Percentiles rank a stretch among this genome's conserved stretches.
These are phyloP conservation scores for Nadsonia commutata DNA, from an alignment of 1,139 yeast species.

Conservation along the genomic window DNA sequence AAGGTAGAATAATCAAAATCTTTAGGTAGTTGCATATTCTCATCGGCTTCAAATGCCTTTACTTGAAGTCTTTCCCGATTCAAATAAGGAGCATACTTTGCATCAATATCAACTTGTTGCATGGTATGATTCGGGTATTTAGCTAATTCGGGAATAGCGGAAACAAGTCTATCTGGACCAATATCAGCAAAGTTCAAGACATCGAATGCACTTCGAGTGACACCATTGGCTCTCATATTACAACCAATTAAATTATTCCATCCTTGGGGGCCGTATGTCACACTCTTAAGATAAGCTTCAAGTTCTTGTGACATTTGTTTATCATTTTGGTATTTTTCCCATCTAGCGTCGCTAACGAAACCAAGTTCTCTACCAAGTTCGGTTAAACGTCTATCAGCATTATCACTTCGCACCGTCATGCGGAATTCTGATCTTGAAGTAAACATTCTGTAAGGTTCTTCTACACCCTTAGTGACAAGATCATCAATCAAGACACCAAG, in stretches of 20 bases:
- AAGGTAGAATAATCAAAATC: conserved; percentile 45
- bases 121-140: conserved; percentile 38
- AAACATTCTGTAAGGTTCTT: conserved; percentile 96
- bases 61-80: conserved; percentile 57
- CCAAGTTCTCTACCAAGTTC: conserved; percentile 53
- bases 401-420: conserved; percentile 78
- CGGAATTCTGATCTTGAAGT: conserved; percentile 92
- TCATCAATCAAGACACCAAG: conserved; percentile 91
- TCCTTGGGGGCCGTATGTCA: conserved; percentile 37
- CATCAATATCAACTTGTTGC: conserved; percentile 59
- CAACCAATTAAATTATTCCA: conserved; percentile 39
- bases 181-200: conserved; percentile 34
- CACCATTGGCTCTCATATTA: conserved; percentile 22
- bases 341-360: conserved; percentile 49
- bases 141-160: conserved; percentile 22
- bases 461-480: conserved; percentile 86
- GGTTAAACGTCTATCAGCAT: conserved; percentile 80
- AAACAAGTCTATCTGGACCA: conserved; percentile 20
- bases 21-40: conserved; percentile 49
- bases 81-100: conserved; percentile 71
- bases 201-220: conserved; percentile 40
- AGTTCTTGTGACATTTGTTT: conserved; percentile 31
- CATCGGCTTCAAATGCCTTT: conserved; percentile 73
- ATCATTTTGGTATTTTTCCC: conserved; percentile 35
- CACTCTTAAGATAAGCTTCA: conserved; percentile 30